These are phyloP conservation scores for Colletotrichum navitas DNA, from an alignment of 2,329 filamentous ascomycete genomes.

Conservation along the genomic window DNA sequence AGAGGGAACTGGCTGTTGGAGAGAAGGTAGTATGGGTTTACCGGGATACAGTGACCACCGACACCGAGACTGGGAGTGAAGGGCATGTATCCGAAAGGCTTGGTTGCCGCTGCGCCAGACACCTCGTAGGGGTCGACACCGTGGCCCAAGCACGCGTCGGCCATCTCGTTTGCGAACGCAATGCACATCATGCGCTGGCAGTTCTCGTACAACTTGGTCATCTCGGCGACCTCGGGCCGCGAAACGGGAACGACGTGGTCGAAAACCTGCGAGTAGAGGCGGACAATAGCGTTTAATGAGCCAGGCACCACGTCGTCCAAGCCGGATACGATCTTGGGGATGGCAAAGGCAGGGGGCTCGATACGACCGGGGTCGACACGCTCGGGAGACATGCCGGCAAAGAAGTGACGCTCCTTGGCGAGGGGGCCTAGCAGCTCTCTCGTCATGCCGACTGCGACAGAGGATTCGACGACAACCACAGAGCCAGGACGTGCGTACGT, in stretches of 20 bases:
- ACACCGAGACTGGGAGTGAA: slow-evolving; percentile 63
- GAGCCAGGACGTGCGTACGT: slow-evolving; percentile 58
- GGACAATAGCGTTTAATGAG: slow-evolving; percentile 58
- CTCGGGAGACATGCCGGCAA: slow-evolving; percentile 65
- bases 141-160: slow-evolving; percentile 61
- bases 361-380: slow-evolving; percentile 65
- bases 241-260: slow-evolving; percentile 62
- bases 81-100: slow-evolving; percentile 66
- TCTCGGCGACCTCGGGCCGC: slow-evolving; percentile 67
- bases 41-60: slow-evolving; percentile 68
- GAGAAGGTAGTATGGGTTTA: slow-evolving; percentile 67
- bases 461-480: slow-evolving; percentile 65
- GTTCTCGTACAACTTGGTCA: slow-evolving; percentile 71
- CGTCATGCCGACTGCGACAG: slow-evolving; percentile 68
- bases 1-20: slow-evolving; percentile 62
- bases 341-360: slow-evolving; percentile 55
- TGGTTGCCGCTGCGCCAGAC: slow-evolving; percentile 61
- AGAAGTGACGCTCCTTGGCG: slow-evolving; percentile 56
- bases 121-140: slow-evolving; percentile 66
- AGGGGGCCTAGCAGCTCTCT: slow-evolving; percentile 62
- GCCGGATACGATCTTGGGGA: slow-evolving; percentile 67
- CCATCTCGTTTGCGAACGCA: slow-evolving; percentile 69
- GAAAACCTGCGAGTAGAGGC: slow-evolving; percentile 62
- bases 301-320: slow-evolving; percentile 60
- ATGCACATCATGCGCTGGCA: slow-evolving; percentile 68